Base-by-base conservation (phyloP, 371 early-diverging fungal genomes). In the Mucor sp. region DNA sequence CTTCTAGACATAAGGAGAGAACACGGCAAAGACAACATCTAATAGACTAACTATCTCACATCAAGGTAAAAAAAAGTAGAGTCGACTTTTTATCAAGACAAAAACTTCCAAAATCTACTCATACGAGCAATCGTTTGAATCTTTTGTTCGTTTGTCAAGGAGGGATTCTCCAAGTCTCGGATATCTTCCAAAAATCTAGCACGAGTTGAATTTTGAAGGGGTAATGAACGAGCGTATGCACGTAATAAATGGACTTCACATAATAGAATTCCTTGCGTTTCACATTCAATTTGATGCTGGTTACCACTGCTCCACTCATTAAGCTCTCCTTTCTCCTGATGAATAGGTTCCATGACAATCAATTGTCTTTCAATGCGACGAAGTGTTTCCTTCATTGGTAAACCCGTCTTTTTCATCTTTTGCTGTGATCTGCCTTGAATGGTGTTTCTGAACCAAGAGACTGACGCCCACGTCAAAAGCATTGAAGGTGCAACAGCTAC, bases 121-220 rank as follows among this genome's bases (percentile, higher is more conserved):
- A 93, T 92, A 19, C 92, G 82, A 41, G 83, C 79, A 30, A 91
- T 71, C 0, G 89, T 87, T 39, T 78, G 69, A 12, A 87, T 75
- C 57, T 89, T 89, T 69, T 93, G 93, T 1, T 69, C 62, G 3
- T 83, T 80, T 23, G 79, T 80, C 43, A 91, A 67, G 5, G 74
- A 71, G 12, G 88, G 80, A 71, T 88, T 80, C 66, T 94, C 93
- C 17, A 91, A 74, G 55, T 92, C 93, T 6, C 91, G 82, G 19
- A 92, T 72, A 69, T 91, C 93, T 62, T 87, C 85, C 53, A 94
- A 66, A 60, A 94, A 91, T 43, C 82, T 75, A n/a, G 87, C 84
- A 47, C 89, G 82, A 35, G 87, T 71, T n/a, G 81, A 82, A 15
- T 78, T 80, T 30, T 70, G 55, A 25, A 77, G 70, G 5, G 92